Base-by-base conservation (phyloP, 2,329 filamentous ascomycete genomes). In the Epichloe glyceriae region DNA sequence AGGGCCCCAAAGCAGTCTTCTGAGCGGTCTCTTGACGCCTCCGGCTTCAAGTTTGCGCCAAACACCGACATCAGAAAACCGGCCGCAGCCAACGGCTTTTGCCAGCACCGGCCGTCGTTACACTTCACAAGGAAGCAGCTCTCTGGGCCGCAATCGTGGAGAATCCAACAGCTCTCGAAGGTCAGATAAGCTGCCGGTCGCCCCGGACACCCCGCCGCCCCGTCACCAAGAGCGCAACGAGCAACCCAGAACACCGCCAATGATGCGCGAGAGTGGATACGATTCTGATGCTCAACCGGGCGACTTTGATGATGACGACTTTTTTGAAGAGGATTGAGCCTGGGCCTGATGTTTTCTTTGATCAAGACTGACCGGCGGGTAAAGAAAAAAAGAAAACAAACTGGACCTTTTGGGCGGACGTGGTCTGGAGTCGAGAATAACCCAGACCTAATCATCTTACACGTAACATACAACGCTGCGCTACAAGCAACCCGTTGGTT, bases 11-110 rank as follows among this genome's bases (percentile, higher is more conserved):
- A 79, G 63, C 60, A 70, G 74, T 46, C 83, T 88, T 54, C 73
- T 90, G 19, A 84, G 84, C 0, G 90, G 90, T 1, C 79, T 95
- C 20, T 75, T 96, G 73, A 96, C 91, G 1, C 90, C 91, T n/a
- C 91, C 90, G 4, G 81, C 85, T 33, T 89, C 86, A 4, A 80
- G 81, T 50, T 66, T 85, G 46, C 83, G 86, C 42, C 80, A 80
- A 56, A 79, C 76, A 3, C 76, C 80, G 0, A 69, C 73, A 3
- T 59, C 61, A 26, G 64, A 67, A 37, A 61, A 55, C 50, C 63
- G 64, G 52, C 59, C 65, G 20, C 79, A 82, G 56, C 77, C 80
- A 3, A 82, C 79, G 0, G 79, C 80, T 2, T 83, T 83, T 58
- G 70, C 73, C 12, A 78, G 68, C 55, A 83, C 79, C 0, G 79